phyloP scores from a whole-genome alignment of 2,329 filamentous ascomycete species.

The Talaromyces sp. region DNA sequence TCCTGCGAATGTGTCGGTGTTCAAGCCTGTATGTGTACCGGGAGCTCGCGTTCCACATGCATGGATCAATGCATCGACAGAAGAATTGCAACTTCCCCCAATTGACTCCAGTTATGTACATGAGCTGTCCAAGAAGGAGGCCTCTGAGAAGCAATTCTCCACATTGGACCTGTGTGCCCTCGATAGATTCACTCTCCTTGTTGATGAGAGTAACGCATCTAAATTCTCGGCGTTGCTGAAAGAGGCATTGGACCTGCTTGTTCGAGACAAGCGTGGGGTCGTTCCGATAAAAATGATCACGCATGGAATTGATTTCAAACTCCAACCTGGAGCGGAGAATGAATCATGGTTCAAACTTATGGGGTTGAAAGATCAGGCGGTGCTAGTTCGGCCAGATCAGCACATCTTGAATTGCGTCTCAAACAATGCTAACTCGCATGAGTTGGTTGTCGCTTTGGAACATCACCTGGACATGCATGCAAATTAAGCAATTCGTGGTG shows the following conservation, averaged over 20 bases:
- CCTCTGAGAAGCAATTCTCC: slow-evolving; percentile 3
- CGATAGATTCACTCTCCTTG: slow-evolving; percentile 4
- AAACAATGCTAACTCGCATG: background rate
- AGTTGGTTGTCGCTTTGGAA: background rate
- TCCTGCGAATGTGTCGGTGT: slow-evolving; percentile 43
- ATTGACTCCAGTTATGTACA: slow-evolving; percentile 9
- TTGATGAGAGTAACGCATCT: background rate
- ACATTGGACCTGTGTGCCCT: slow-evolving; percentile 8
- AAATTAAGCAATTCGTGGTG: no score
- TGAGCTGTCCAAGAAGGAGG: slow-evolving; percentile 1
- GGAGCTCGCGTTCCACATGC: slow-evolving; percentile 33
- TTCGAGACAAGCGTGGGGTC: background rate
- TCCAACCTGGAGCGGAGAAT: background rate
- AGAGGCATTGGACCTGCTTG: background rate
- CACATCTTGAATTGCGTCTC: slow-evolving; percentile 8
- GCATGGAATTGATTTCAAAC: background rate
- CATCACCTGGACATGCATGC: background rate
- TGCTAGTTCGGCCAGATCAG: slow-evolving; percentile 10
- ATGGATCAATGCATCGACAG: slow-evolving; percentile 3
- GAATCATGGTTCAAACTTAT: background rate
- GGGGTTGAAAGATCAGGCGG: background rate
- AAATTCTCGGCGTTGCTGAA: background rate
- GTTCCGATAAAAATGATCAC: background rate
- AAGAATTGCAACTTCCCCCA: background rate
- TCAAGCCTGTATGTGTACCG: slow-evolving; percentile 37